Evolutionary conservation across 495 filamentous ascomycete species (phyloP).

Genomic region (Hypoxylon intermedium): DNA sequence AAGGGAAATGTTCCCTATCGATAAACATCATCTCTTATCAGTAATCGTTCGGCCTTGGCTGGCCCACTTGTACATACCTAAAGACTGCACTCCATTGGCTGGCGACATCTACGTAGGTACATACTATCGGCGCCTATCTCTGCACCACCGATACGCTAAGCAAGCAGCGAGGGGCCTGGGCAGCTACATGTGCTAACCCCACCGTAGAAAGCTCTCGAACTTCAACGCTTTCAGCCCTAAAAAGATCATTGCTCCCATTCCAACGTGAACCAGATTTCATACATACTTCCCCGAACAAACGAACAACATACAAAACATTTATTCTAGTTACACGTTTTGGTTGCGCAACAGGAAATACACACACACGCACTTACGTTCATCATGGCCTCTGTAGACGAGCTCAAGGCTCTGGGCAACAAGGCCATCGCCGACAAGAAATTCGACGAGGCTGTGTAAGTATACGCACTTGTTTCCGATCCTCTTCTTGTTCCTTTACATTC

Average conservation of each 20-base stretch:
- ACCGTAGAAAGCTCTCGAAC: constrained; percentile 46
- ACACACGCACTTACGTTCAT: background rate
- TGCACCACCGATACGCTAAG: no score
- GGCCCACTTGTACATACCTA: no score
- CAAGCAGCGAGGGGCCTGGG: no score
- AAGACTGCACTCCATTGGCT: no score
- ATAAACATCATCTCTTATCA: background rate
- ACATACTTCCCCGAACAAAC: no score
- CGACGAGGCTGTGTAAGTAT: constrained; percentile 87
- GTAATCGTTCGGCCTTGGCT: background rate
- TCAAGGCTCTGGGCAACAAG: constrained; percentile 98
- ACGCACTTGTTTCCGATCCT: background rate
- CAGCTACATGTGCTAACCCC: constrained; percentile 19
- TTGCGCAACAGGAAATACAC: background rate
- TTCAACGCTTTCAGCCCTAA: constrained; percentile 38
- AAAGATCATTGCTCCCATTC: constrained; percentile 16
- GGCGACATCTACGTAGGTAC: background rate
- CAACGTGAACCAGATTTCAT: no score
- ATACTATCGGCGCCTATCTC: no score
- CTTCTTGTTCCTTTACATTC: background rate
- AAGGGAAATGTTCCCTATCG: constrained; percentile 20
- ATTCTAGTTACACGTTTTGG: background rate
- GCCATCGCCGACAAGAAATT: constrained; percentile 97
- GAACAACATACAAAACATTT: background rate
- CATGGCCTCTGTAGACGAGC: constrained; percentile 63